A percentile compares a stretch with the other conserved stretches of the same genome.
Conservation (phyloP, 1,284 basidiomycete genomes). For the Marasmius tenuissimus region DNA sequence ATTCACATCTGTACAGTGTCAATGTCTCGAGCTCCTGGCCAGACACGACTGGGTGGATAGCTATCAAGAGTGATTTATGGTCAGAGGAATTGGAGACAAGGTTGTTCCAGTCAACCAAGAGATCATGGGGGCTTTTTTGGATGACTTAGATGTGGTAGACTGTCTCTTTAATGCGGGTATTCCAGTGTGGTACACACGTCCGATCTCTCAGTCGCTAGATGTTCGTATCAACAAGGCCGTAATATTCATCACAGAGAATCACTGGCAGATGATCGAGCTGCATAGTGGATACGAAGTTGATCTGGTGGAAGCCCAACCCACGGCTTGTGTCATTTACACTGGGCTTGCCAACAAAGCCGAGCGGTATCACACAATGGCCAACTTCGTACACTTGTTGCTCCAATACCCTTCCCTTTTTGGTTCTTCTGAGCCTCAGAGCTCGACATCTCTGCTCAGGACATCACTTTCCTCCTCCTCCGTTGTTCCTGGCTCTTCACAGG, state of each 20-base stretch:
- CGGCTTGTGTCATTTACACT: conserved; percentile 4
- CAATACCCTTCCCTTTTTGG: background rate
- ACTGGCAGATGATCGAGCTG: background rate
- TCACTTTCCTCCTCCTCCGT: background rate
- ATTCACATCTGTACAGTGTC: too few relatives aligned
- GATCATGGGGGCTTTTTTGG: conserved; percentile 7
- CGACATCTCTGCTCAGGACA: background rate
- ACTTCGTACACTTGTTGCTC: background rate
- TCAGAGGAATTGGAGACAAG: background rate
- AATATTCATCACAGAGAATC: background rate
- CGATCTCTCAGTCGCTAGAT: background rate
- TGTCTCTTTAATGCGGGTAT: background rate
- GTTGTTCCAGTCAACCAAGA: background rate
- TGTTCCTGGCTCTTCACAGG: background rate
- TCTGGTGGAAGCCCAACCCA: background rate
- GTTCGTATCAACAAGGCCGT: background rate
- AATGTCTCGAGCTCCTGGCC: too few relatives aligned
- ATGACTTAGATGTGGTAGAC: background rate
- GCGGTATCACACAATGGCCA: background rate
- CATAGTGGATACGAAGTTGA: background rate
- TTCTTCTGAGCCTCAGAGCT: background rate
- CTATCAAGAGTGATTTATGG: too few relatives aligned
- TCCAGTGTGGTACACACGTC: conserved; percentile 4
- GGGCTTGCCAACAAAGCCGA: conserved; percentile 2
- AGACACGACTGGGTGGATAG: too few relatives aligned